phyloP scores from a whole-genome alignment of 805 yeast genomes.

The Starmerella roubikii region DNA sequence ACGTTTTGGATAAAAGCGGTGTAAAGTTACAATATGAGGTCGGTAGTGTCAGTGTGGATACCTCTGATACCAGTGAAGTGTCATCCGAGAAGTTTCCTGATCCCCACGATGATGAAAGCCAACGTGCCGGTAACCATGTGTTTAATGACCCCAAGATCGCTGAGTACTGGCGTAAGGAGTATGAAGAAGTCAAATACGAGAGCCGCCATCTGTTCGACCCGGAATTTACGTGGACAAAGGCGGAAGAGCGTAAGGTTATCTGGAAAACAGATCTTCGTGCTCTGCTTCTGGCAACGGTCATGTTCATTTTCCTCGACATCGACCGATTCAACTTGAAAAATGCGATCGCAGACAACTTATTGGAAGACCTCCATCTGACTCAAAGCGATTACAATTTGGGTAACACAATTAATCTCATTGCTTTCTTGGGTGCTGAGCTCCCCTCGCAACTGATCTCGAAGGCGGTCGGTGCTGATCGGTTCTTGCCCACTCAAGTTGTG shows the following conservation, averaged over 20 bases:
- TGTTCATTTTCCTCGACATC: constrained; percentile 46
- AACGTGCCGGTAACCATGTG: constrained; percentile 18
- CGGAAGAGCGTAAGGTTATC: constrained; percentile 38
- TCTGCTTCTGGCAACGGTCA: constrained; percentile 42
- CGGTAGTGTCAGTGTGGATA: too few species aligned
- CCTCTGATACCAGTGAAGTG: too few species aligned
- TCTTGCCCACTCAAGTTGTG: constrained; percentile 48
- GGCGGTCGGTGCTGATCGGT: constrained; percentile 47
- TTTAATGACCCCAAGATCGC: constrained; percentile 38
- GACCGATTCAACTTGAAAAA: constrained; percentile 46
- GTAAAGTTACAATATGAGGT: too few species aligned
- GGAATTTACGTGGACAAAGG: constrained; percentile 38
- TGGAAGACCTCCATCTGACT: constrained; percentile 38
- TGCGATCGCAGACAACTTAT: constrained; percentile 44
- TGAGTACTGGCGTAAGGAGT: constrained; percentile 33
- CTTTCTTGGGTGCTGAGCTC: constrained; percentile 46
- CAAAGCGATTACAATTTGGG: constrained; percentile 50
- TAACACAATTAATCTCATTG: constrained; percentile 40
- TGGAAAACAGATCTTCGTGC: constrained; percentile 45
- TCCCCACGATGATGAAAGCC: not conserved
- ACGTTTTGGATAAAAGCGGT: too few species aligned
- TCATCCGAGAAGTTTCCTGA: too few species aligned
- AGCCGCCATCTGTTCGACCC: constrained; percentile 46
- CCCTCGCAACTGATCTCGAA: constrained; percentile 58
- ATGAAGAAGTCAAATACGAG: constrained; percentile 40